phyloP scores from a whole-genome alignment of 2,329 filamentous ascomycete species.

The Cladobotryum protrusum region DNA sequence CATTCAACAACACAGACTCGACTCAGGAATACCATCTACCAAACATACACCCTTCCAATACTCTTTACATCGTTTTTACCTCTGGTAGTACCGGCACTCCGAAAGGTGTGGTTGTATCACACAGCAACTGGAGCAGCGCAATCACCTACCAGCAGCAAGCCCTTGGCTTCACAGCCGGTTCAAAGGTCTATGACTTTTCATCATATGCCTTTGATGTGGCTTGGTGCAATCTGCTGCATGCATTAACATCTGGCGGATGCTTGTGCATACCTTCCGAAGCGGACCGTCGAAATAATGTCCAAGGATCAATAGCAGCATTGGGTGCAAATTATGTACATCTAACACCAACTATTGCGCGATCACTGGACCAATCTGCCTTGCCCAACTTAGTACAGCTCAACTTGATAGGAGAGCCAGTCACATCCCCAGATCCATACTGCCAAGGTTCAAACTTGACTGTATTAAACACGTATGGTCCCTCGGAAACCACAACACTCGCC shows the following conservation, averaged over 20 bases:
- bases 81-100: slow-evolving; percentile 50
- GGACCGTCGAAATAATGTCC: background rate
- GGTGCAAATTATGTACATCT: background rate
- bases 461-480: too few relatives aligned
- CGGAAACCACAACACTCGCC: too few relatives aligned
- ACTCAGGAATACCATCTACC: too few relatives aligned
- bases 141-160: slow-evolving; percentile 30
- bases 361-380: too few relatives aligned
- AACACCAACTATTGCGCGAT: background rate
- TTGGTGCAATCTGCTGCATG: slow-evolving; percentile 7
- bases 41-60: too few relatives aligned
- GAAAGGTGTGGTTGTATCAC: slow-evolving; percentile 44
- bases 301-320: background rate
- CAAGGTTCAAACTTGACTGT: too few relatives aligned
- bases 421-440: too few relatives aligned
- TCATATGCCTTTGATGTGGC: slow-evolving; percentile 14
- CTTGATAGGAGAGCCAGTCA: too few relatives aligned
- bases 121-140: slow-evolving; percentile 34
- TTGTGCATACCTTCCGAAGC: background rate
- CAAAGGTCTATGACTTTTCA: slow-evolving; percentile 11
- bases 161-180: background rate
- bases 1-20: too few relatives aligned
- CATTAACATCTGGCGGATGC: slow-evolving; percentile 8
- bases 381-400: too few relatives aligned
- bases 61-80: slow-evolving; percentile 43